Conservation (phyloP, 1,284 basidiomycete genomes). For the Cryptococcus sp. region DNA sequence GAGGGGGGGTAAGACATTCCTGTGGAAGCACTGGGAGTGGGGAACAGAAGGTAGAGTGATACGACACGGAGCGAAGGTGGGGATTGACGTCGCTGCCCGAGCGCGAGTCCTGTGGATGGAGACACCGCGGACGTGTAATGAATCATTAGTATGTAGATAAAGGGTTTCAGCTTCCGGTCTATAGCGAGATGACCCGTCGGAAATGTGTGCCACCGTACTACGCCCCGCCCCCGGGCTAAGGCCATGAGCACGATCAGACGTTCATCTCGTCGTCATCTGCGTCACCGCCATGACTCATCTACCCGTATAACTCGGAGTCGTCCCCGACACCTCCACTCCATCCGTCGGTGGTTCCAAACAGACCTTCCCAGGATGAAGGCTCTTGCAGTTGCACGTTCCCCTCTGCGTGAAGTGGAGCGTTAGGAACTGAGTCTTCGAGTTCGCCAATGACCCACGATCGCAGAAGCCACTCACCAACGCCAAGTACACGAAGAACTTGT, state of each 20-base stretch:
- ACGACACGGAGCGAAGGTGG: too few relatives aligned
- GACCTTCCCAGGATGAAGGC: constrained; percentile 41
- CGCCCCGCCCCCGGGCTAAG: neutral
- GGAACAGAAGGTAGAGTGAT: too few relatives aligned
- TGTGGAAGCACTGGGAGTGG: too few relatives aligned
- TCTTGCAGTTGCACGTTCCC: constrained; percentile 26
- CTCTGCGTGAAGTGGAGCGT: constrained; percentile 5
- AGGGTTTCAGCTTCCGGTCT: too few relatives aligned
- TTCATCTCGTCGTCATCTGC: neutral
- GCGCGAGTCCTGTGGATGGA: too few relatives aligned
- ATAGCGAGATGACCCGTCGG: too few relatives aligned
- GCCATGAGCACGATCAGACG: neutral
- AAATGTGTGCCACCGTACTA: neutral
- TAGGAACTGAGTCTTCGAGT: neutral
- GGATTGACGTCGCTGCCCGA: too few relatives aligned
- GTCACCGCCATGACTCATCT: neutral
- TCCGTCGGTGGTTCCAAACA: constrained; percentile 43
- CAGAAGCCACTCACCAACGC: constrained; percentile 25
- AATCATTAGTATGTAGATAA: too few relatives aligned
- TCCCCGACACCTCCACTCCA: constrained; percentile 43
- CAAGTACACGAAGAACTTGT: constrained; percentile 56
- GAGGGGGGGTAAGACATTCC: too few relatives aligned
- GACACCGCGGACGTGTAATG: too few relatives aligned
- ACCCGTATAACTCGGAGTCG: constrained; percentile 48
- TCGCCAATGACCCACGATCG: neutral